Evolutionary conservation across 768 basidiomycete genomes (phyloP).

Genomic region (Boletus rex-veris): DNA sequence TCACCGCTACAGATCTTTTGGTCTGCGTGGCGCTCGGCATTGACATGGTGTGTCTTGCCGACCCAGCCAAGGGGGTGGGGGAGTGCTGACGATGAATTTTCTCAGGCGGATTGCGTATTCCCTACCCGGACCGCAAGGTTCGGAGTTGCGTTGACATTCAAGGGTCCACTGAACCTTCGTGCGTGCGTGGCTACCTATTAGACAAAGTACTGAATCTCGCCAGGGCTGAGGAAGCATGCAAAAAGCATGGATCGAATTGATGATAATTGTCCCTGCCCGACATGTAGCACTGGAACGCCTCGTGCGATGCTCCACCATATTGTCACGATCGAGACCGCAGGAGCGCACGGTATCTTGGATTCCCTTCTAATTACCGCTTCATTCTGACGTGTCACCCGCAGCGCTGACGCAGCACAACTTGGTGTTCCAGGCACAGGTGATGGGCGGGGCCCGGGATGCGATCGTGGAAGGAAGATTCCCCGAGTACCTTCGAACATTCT

Average conservation of each 20-base stretch:
- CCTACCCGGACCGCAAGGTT: conserved; percentile 91
- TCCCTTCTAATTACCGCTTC: conserved; percentile 16
- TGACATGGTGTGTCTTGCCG: conserved; percentile 64
- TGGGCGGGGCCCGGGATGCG: conserved; percentile 81
- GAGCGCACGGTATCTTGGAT: conserved; percentile 67
- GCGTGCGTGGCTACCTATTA: background rate
- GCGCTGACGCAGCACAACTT: conserved; percentile 82
- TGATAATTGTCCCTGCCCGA: conserved; percentile 79
- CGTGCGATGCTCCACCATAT: conserved; percentile 75
- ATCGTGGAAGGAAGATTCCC: conserved; percentile 79
- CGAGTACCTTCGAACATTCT: conserved; percentile 71
- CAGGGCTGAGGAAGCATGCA: conserved; percentile 60
- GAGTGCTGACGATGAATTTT: background rate
- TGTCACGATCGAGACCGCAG: conserved; percentile 75
- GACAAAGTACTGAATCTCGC: conserved; percentile 7
- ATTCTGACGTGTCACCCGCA: conserved; percentile 30
- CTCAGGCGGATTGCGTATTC: conserved; percentile 88
- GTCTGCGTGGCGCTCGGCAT: conserved; percentile 91
- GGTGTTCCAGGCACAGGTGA: conserved; percentile 80
- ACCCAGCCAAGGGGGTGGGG: background rate
- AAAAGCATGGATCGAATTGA: conserved; percentile 73
- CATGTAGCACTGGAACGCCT: conserved; percentile 63
- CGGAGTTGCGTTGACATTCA: conserved; percentile 81
- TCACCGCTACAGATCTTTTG: conserved; percentile 57
- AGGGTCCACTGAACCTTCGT: conserved; percentile 83